Evolutionary conservation across 1,284 basidiomycete genomes (phyloP).

Genomic region (Papiliotrema laurentii): DNA sequence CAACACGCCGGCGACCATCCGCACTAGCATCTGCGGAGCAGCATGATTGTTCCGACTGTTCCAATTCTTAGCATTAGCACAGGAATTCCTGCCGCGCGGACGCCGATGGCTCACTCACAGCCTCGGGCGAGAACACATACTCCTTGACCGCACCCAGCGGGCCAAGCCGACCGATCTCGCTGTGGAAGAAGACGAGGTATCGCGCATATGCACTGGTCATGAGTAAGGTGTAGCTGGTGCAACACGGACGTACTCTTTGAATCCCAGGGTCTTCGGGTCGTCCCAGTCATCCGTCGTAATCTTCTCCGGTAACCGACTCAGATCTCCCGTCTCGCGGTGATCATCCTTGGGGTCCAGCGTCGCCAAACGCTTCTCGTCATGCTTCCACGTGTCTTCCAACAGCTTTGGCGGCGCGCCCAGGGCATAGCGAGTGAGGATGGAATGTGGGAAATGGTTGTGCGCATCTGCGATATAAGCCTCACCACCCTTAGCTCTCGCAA

Average conservation of each 20-base stretch:
- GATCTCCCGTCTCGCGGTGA: constrained; percentile 22
- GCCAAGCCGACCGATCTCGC: constrained; percentile 52
- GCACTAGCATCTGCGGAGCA: constrained; percentile 55
- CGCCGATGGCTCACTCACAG: constrained; percentile 11
- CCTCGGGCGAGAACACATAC: constrained; percentile 55
- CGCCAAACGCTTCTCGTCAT: constrained; percentile 44
- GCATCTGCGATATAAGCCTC: constrained; percentile 16
- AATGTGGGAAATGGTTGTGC: constrained; percentile 59
- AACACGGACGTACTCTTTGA: constrained; percentile 53
- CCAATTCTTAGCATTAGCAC: constrained; percentile 6
- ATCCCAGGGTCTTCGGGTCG: constrained; percentile 53
- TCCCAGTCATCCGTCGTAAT: constrained; percentile 53
- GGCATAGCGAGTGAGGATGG: constrained; percentile 59
- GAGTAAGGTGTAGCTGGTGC: background rate
- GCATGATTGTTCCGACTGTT: constrained; percentile 50
- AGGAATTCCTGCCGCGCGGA: background rate
- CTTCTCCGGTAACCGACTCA: constrained; percentile 16
- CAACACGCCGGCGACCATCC: constrained; percentile 54
- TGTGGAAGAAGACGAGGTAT: constrained; percentile 58
- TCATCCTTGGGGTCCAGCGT: constrained; percentile 51
- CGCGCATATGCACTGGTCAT: constrained; percentile 53
- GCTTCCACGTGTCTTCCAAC: constrained; percentile 49
- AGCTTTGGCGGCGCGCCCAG: constrained; percentile 57
- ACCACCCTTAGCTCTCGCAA: background rate
- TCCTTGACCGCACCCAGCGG: constrained; percentile 51